Conservation (phyloP, 768 basidiomycete genomes). For the Agaricus bisporus region DNA sequence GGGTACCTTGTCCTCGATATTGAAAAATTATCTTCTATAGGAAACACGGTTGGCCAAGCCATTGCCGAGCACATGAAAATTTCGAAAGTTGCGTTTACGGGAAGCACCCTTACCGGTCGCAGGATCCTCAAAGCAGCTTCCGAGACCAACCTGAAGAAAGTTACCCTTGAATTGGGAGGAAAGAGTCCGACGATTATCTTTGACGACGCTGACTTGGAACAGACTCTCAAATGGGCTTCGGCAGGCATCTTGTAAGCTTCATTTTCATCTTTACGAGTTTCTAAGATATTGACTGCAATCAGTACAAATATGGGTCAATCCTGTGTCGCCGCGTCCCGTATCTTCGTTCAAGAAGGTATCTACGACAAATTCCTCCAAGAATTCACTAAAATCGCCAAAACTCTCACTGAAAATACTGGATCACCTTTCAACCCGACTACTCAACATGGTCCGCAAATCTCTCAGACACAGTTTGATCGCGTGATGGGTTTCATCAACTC, state of each 20-base stretch:
- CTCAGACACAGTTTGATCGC: slow-evolving; percentile 61
- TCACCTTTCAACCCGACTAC: slow-evolving; percentile 53
- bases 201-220: slow-evolving; percentile 58
- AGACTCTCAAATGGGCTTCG: slow-evolving; percentile 61
- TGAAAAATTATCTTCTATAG: slow-evolving; percentile 12
- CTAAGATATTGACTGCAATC: not conserved
- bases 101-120: slow-evolving; percentile 65
- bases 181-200: slow-evolving; percentile 62
- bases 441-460: slow-evolving; percentile 70
- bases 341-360: slow-evolving; percentile 73
- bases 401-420: slow-evolving; percentile 46
- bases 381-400: slow-evolving; percentile 47
- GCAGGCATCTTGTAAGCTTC: slow-evolving; percentile 53
- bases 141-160: slow-evolving; percentile 68
- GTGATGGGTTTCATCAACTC: slow-evolving; percentile 75
- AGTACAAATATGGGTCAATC: slow-evolving; percentile 48
- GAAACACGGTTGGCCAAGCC: slow-evolving; percentile 55
- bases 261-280: no score
- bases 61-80: slow-evolving; percentile 60
- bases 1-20: not conserved
- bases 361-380: slow-evolving; percentile 69
- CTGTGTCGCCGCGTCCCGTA: slow-evolving; percentile 80
- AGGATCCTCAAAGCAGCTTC: slow-evolving; percentile 67
- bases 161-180: slow-evolving; percentile 70
- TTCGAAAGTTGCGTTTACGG: slow-evolving; percentile 75